Base-by-base conservation (phyloP, 306 rosid species). In the Macrotyloma uniflorum region DNA sequence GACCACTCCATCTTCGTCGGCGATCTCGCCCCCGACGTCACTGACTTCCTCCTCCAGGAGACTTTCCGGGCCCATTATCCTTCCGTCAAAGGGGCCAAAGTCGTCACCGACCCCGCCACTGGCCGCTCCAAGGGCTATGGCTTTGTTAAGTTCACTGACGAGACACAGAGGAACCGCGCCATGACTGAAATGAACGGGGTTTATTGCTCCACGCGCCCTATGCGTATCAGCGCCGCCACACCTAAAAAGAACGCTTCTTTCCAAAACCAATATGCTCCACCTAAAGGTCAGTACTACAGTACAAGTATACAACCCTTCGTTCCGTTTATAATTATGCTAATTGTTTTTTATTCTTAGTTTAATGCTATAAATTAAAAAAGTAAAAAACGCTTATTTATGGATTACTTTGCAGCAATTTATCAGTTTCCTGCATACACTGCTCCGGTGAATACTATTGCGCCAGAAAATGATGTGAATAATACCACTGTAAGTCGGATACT, bases 1-100 rank as follows among this genome's bases (percentile, higher is more conserved):
- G 98, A 93, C 71, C 98, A 93, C 80, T 90, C 98, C 28, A 91
- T 93, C 71, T 93, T 93, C 70, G 96, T 93, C 10, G 97, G 98
- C 54, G 97, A 93, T 80, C 87, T 93, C 40, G 97, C 98, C 5
- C 97, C 96, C 49, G 98, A 93, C 69, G 98, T 93, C 67, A 93
- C 98, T 4, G 98, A 93, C 81, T 93, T 80, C 64, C 85, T 88
- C 51, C 87, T 93, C 75, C 96, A 91, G 84, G 98, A 93, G 79
- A 91, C 97, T 38, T 93, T 93, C 66, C 84, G 89, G 63, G 72
- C 80, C 22, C 88, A 86, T 13, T 91, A 93, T 75, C 95, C 92
- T 1, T 93, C 98, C 3, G 97, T 93, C 49, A 88, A 92, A 62
- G 97, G 98, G 68, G 97, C 98, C 68, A 93, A 91, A 80, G 98